Conservation (phyloP, 1,284 basidiomycete genomes). For the Sparassis latifolia region DNA sequence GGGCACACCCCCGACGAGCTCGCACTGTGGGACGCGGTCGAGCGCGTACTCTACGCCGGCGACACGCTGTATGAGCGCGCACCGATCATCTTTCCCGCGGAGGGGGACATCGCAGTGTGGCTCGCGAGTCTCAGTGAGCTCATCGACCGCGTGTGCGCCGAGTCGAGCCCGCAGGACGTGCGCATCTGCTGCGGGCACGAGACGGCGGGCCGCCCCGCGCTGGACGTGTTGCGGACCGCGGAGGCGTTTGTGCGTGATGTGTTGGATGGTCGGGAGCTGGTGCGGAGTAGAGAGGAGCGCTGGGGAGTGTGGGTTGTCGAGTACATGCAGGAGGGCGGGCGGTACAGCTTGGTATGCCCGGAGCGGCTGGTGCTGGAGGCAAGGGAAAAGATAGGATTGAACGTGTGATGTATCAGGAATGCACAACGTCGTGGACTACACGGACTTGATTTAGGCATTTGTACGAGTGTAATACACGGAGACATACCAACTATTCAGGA, state of each 20-base stretch:
- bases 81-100: conserved; percentile 45
- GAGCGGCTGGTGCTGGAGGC: conserved; percentile 39
- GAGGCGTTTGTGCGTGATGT: conserved; percentile 42
- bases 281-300: conserved; percentile 26
- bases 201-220: conserved; percentile 36
- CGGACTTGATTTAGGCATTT: background rate
- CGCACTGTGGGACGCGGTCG: conserved; percentile 41
- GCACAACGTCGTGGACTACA: no score
- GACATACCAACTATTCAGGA: no score
- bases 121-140: conserved; percentile 36
- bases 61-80: conserved; percentile 50
- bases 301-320: conserved; percentile 35
- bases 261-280: conserved; percentile 33
- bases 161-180: conserved; percentile 22
- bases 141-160: conserved; percentile 30
- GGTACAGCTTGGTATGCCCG: conserved; percentile 44
- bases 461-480: background rate
- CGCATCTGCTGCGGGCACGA: conserved; percentile 43
- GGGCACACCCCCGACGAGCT: conserved; percentile 53
- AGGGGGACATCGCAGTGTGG: conserved; percentile 45
- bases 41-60: conserved; percentile 48
- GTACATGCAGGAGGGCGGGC: conserved; percentile 35
- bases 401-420: background rate
- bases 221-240: conserved; percentile 35
- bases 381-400: conserved; percentile 7